These are phyloP conservation scores for Xylariales sp. DNA, from an alignment of 2,329 filamentous ascomycete species.

Conservation along the genomic window DNA sequence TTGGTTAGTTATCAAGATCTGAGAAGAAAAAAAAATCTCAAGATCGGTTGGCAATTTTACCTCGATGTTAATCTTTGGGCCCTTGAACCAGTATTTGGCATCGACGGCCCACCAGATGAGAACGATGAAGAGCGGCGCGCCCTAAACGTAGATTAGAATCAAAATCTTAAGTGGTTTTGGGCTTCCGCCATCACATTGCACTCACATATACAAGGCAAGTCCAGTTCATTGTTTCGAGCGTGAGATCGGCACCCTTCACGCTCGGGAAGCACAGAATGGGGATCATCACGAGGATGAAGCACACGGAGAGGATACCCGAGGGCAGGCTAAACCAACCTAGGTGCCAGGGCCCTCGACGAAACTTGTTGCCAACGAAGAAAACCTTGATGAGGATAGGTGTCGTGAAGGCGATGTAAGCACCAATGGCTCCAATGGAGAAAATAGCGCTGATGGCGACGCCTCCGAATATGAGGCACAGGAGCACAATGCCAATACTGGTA, in stretches of 20 bases:
- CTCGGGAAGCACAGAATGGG: conserved; percentile 64
- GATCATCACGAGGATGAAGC: conserved; percentile 62
- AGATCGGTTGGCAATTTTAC: no score
- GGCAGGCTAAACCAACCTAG: conserved; percentile 56
- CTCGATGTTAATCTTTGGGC: conserved; percentile 64
- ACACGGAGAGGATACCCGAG: conserved; percentile 52
- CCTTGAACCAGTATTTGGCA: conserved; percentile 66
- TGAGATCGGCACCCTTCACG: conserved; percentile 49
- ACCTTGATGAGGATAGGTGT: conserved; percentile 55
- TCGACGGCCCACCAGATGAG: conserved; percentile 60
- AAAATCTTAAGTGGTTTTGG: no score
- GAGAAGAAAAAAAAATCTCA: no score
- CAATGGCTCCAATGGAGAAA: conserved; percentile 67
- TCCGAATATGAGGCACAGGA: conserved; percentile 64
- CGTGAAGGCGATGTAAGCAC: conserved; percentile 59
- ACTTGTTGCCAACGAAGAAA: conserved; percentile 56
- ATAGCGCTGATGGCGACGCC: conserved; percentile 60
- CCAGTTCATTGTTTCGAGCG: conserved; percentile 58
- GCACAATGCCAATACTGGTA: conserved; percentile 50
- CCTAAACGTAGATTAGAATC: no score
- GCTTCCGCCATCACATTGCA: no score
- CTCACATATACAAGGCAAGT: conserved; percentile 58
- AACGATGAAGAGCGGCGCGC: conserved; percentile 53
- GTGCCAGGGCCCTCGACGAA: conserved; percentile 65
- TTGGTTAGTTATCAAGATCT: no score